phyloP scores from a whole-genome alignment of 768 basidiomycete species.

The Russula virescens region DNA sequence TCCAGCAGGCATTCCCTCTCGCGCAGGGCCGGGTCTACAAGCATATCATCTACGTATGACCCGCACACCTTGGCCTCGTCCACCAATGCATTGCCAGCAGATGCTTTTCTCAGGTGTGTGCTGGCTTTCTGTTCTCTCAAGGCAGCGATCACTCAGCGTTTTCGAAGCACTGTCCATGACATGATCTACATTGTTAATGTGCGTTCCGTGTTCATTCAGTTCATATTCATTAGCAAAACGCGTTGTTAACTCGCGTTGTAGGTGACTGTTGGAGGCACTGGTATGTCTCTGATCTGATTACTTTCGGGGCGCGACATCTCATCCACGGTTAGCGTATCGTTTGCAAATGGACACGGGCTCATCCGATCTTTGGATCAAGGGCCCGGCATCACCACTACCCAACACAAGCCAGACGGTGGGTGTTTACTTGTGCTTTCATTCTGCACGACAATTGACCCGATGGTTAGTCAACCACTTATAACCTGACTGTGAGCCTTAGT shows the following conservation, averaged over 20 bases:
- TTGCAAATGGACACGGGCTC: conserved; percentile 85
- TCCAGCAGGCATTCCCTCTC: conserved; percentile 33
- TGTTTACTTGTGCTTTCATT: neutral
- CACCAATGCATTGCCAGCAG: conserved; percentile 23
- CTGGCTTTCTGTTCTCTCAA: neutral
- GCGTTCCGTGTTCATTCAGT: conserved; percentile 28
- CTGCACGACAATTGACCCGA: conserved; percentile 23
- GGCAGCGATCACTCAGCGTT: neutral
- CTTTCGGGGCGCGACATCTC: conserved; percentile 1
- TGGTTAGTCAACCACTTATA: conserved; percentile 25
- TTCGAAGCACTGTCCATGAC: conserved; percentile 61
- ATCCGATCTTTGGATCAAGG: conserved; percentile 71
- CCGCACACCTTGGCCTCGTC: conserved; percentile 31
- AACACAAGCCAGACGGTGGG: conserved; percentile 46
- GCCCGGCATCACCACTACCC: conserved; percentile 43
- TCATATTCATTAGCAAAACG: neutral
- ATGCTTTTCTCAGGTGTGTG: conserved; percentile 40
- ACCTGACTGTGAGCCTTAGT: conserved; percentile 13
- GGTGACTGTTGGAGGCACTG: conserved; percentile 59
- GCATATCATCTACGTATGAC: conserved; percentile 23
- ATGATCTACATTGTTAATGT: conserved; percentile 77
- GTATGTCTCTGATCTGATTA: conserved; percentile 35
- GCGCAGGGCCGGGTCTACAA: conserved; percentile 34
- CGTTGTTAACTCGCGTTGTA: conserved; percentile 28
- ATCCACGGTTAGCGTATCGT: conserved; percentile 45